Evolutionary conservation across 371 early-diverging fungal genomes (phyloP).

Genomic region (Mycotypha africana): DNA sequence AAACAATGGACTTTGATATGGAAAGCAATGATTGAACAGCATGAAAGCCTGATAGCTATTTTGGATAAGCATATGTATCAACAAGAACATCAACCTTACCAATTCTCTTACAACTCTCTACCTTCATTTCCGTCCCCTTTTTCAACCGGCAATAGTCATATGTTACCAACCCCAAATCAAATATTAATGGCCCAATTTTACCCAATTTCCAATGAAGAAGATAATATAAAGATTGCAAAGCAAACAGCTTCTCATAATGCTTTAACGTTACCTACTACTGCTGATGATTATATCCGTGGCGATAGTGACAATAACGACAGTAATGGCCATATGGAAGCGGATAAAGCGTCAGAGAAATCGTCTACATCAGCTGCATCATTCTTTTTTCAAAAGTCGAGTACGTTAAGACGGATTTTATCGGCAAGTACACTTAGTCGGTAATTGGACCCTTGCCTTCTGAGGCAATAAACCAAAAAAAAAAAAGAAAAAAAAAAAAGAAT

Average conservation of each 20-base stretch:
- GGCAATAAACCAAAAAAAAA: no score
- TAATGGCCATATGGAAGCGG: background rate
- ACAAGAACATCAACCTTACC: background rate
- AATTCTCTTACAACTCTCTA: background rate
- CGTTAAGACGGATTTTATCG: no score
- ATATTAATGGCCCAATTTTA: constrained; percentile 12
- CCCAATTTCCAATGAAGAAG: constrained; percentile 1
- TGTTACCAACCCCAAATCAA: constrained; percentile 3
- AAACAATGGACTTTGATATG: constrained; percentile 38
- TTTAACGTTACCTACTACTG: background rate
- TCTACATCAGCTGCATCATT: background rate
- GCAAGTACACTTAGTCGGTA: no score
- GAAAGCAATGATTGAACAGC: constrained; percentile 37
- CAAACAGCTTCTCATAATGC: background rate
- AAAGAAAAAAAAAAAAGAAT: no score
- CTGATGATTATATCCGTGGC: no score
- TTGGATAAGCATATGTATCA: constrained; percentile 8
- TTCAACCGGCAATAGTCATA: constrained; percentile 2
- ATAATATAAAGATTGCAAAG: no score
- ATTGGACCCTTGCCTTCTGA: no score
- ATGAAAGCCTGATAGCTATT: constrained; percentile 11
- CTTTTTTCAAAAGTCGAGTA: background rate
- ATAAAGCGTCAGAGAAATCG: no score
- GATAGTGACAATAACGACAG: no score
- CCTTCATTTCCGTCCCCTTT: constrained; percentile 16